phyloP scores from a whole-genome alignment of 441 rosid species.

The Erysimum cheiri region DNA sequence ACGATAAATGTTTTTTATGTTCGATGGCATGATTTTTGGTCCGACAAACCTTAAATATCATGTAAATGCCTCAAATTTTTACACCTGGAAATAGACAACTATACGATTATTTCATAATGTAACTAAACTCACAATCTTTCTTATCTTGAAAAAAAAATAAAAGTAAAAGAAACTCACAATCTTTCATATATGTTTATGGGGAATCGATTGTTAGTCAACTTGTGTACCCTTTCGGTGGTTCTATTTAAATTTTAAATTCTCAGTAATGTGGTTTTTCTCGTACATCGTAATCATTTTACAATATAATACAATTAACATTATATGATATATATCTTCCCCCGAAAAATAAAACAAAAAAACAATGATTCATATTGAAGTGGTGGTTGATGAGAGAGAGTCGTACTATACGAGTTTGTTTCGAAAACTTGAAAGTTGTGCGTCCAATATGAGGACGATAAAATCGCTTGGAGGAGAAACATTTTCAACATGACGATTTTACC shows the following conservation, averaged over 20 bases:
- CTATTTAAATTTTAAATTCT: neutral
- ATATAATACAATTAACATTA: slow-evolving; percentile 2
- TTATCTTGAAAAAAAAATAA: too few species aligned
- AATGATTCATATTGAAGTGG: slow-evolving; percentile 20
- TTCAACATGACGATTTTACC: slow-evolving; percentile 12
- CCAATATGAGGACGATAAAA: neutral
- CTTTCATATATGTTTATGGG: neutral
- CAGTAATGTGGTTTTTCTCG: neutral
- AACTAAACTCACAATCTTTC: neutral
- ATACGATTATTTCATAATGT: neutral
- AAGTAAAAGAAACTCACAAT: neutral
- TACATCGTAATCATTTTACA: slow-evolving; percentile 28
- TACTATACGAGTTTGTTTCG: neutral
- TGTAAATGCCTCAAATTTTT: neutral
- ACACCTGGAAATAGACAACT: neutral
- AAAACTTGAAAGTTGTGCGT: slow-evolving; percentile 20
- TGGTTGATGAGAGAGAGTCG: neutral
- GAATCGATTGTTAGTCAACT: neutral
- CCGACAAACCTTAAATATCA: neutral
- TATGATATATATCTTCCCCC: neutral
- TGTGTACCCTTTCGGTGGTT: neutral
- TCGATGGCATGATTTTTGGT: neutral
- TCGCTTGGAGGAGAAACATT: slow-evolving; percentile 23
- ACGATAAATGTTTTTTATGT: neutral
- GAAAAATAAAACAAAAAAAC: slow-evolving; percentile 3